Evolutionary conservation across 2,329 filamentous ascomycete genomes (phyloP).

Genomic region (Fusarium sp.): DNA sequence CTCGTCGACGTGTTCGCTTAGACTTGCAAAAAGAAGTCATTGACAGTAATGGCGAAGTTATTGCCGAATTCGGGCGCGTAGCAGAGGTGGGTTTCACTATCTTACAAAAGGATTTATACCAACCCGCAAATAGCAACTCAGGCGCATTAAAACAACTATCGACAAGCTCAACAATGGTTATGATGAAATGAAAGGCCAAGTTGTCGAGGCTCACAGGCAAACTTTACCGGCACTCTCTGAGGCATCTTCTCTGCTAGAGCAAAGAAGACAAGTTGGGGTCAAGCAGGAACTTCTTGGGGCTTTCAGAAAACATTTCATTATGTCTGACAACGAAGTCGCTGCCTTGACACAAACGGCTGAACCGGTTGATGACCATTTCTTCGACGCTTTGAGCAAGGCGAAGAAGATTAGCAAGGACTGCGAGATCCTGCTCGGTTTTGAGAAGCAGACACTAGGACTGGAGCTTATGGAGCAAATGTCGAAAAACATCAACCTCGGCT

Average conservation of each 20-base stretch:
- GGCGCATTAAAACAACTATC: constrained; percentile 83
- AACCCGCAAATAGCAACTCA: constrained; percentile 76
- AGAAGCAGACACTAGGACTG: constrained; percentile 87
- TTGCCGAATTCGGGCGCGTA: constrained; percentile 88
- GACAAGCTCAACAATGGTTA: constrained; percentile 83
- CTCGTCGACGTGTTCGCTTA: constrained; percentile 80
- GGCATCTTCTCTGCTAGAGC: constrained; percentile 76
- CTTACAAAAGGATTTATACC: constrained; percentile 15
- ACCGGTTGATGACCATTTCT: constrained; percentile 88
- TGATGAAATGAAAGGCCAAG: constrained; percentile 81
- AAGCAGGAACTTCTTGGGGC: constrained; percentile 83
- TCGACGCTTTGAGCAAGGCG: constrained; percentile 78
- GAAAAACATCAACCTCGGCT: constrained; percentile 86
- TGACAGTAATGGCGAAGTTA: constrained; percentile 88
- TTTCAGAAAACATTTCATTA: constrained; percentile 84
- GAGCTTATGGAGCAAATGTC: constrained; percentile 94
- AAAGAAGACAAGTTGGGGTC: constrained; percentile 78
- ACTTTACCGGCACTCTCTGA: constrained; percentile 82
- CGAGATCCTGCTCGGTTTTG: constrained; percentile 87
- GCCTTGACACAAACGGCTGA: constrained; percentile 81
- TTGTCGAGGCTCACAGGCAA: constrained; percentile 78
- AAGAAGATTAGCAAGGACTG: constrained; percentile 92
- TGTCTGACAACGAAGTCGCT: constrained; percentile 84
- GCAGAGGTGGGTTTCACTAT: constrained; percentile 75
- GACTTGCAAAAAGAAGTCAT: constrained; percentile 94